Evolutionary conservation across 2,329 filamentous ascomycete genomes (phyloP).

Genomic region (Albophoma yamanashiensis): DNA sequence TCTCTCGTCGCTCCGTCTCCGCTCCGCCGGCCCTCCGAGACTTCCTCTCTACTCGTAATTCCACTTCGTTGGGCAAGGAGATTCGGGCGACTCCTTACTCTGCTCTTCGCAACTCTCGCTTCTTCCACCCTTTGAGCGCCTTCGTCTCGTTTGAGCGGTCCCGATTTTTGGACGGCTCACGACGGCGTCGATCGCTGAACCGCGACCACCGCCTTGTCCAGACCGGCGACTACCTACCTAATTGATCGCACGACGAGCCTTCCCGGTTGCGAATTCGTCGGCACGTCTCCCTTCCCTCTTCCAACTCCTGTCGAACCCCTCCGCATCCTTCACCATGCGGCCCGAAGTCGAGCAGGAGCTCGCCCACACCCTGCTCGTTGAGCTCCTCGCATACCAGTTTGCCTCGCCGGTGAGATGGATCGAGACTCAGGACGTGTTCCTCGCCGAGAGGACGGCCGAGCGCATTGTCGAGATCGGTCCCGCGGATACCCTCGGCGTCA

Average conservation of each 20-base stretch:
- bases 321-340: conserved; percentile 56
- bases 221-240: not conserved
- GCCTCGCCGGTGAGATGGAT: conserved; percentile 99
- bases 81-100: conserved; percentile 9
- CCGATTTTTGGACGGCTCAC: not conserved
- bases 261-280: not conserved
- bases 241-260: not conserved
- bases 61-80: conserved; percentile 15
- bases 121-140: not conserved
- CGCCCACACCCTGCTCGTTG: conserved; percentile 93
- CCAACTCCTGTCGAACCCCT: not conserved
- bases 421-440: conserved; percentile 98
- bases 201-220: not conserved
- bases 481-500: conserved; percentile 90
- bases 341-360: conserved; percentile 99
- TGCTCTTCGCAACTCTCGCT: conserved; percentile 7
- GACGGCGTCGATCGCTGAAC: not conserved
- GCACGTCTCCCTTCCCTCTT: conserved; percentile 1
- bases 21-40: conserved; percentile 1
- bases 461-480: conserved; percentile 96
- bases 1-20: not conserved
- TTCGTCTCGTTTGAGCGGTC: not conserved
- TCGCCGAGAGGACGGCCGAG: conserved; percentile 91
- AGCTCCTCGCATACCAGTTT: conserved; percentile 98
- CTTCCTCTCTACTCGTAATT: not conserved